These are phyloP conservation scores for Saccharomycopsis fermentans DNA, from an alignment of 805 yeast genomes.

Conservation along the genomic window DNA sequence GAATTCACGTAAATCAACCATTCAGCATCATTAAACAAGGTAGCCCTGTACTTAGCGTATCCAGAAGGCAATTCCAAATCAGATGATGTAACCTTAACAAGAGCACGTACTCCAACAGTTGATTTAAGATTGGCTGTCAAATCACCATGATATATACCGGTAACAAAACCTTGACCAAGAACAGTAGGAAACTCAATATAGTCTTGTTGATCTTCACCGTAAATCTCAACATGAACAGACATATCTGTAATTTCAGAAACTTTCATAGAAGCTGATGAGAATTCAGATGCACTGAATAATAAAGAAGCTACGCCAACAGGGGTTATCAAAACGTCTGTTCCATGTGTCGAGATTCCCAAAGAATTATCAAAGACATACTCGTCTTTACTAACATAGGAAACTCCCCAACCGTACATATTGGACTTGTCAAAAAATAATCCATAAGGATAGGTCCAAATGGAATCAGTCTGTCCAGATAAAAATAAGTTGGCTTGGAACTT, in stretches of 20 bases:
- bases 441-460: conserved; percentile 82
- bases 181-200: conserved; percentile 49
- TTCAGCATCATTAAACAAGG: conserved; percentile 42
- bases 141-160: conserved; percentile 48
- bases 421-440: conserved; percentile 51
- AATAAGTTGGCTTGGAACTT: conserved; percentile 69
- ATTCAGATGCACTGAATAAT: conserved; percentile 38
- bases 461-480: conserved; percentile 53
- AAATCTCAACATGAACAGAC: conserved; percentile 13
- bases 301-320: conserved; percentile 60
- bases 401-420: conserved; percentile 47
- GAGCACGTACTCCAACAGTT: conserved; percentile 51
- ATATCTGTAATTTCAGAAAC: conserved; percentile 20
- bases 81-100: conserved; percentile 32
- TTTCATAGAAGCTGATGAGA: conserved; percentile 25
- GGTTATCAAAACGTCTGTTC: conserved; percentile 42
- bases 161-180: conserved; percentile 73
- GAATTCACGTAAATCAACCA: conserved; percentile 60
- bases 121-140: conserved; percentile 48
- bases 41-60: conserved; percentile 43
- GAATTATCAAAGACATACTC: conserved; percentile 68
- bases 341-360: conserved; percentile 41
- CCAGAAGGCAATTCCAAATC: conserved; percentile 24
- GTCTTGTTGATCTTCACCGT: conserved; percentile 24
- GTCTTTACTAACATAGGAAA: conserved; percentile 47